These are phyloP conservation scores for Apiotrichum laibachii DNA, from an alignment of 1,284 basidiomycete species.

Conservation along the genomic window DNA sequence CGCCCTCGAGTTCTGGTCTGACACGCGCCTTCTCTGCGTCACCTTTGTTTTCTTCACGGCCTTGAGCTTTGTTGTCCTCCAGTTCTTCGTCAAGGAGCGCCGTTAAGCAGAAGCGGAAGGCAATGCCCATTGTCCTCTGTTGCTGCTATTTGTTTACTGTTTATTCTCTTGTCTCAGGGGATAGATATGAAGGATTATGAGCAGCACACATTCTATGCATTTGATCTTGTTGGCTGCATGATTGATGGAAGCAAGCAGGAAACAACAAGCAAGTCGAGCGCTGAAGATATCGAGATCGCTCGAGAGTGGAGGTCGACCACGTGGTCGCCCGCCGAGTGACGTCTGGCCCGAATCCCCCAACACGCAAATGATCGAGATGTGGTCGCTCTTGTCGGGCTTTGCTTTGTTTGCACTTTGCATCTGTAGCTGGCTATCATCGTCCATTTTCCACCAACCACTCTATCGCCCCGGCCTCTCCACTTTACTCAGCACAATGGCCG, in stretches of 20 bases:
- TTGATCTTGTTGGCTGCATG: background rate
- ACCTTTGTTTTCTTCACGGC: constrained; percentile 76
- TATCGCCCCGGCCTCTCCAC: background rate
- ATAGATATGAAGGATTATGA: background rate
- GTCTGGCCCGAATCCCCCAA: too few species aligned
- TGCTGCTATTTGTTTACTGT: background rate
- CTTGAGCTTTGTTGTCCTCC: constrained; percentile 72
- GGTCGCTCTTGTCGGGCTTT: too few species aligned
- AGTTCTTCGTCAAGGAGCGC: constrained; percentile 85
- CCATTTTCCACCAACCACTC: background rate
- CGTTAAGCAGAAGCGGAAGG: constrained; percentile 54
- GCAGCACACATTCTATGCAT: background rate
- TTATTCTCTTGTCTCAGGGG: too few species aligned
- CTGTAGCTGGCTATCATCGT: background rate
- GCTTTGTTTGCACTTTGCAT: too few species aligned
- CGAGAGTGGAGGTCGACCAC: too few species aligned
- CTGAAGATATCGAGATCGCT: too few species aligned
- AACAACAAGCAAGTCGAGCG: too few species aligned
- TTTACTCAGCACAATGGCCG: constrained; percentile 8
- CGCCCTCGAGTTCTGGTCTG: constrained; percentile 92
- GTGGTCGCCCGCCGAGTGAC: too few species aligned
- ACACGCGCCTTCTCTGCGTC: constrained; percentile 74
- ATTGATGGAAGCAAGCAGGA: too few species aligned
- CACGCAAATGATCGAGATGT: too few species aligned
- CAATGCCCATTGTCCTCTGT: background rate